Percentiles rank a stretch among this genome's conserved stretches.
Conservation (phyloP, 2,329 filamentous ascomycete species). For the Rhynchosporium secalis region DNA sequence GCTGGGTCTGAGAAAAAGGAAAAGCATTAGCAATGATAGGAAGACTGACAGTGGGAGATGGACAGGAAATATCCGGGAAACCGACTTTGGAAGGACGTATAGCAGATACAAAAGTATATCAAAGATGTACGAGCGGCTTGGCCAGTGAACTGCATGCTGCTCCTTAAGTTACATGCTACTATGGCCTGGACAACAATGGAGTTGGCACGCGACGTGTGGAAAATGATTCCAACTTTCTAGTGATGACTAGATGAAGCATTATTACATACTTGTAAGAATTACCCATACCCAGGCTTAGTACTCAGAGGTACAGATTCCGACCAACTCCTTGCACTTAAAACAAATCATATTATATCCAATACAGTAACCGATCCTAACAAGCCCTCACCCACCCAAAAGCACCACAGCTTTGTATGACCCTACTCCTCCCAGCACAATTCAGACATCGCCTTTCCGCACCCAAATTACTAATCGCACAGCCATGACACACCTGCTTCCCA, state of each 20-base stretch:
- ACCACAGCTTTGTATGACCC: conserved; percentile 16
- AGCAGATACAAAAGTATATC: background rate
- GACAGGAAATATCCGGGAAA: background rate
- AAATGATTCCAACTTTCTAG: background rate
- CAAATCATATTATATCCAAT: background rate
- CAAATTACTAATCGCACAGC: conserved; percentile 59
- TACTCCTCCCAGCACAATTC: conserved; percentile 45
- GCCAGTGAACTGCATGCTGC: too few relatives aligned
- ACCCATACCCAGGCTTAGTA: background rate
- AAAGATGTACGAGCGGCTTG: too few relatives aligned
- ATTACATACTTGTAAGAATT: conserved; percentile 1
- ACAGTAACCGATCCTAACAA: background rate
- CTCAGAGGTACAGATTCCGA: background rate
- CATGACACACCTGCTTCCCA: conserved; percentile 57
- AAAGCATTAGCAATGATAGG: background rate
- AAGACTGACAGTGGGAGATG: background rate
- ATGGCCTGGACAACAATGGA: too few relatives aligned
- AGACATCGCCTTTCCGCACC: conserved; percentile 55
- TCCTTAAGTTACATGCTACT: too few relatives aligned
- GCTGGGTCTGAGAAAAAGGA: background rate
- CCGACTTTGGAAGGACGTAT: background rate
- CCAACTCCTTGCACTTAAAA: background rate
- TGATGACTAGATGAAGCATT: background rate
- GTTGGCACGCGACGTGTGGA: too few relatives aligned
- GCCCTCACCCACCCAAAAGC: conserved; percentile 15